Conservation (phyloP, 352 stramenopile species). For the Phytophthora agathidicida region DNA sequence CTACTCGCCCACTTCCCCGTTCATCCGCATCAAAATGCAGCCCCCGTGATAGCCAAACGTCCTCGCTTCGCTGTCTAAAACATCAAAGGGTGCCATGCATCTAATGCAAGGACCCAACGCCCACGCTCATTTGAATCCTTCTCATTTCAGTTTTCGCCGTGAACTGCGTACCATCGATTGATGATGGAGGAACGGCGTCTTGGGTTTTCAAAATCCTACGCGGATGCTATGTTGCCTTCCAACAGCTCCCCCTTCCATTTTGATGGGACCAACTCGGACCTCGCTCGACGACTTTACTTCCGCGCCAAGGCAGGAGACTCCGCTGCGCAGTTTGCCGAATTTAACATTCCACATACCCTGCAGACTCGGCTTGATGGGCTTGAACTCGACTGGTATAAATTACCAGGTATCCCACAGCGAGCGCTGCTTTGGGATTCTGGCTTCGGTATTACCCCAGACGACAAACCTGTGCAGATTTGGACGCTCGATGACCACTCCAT, state of each 20-base stretch:
- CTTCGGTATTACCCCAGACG: neutral
- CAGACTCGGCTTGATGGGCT: neutral
- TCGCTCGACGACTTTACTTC: conserved; percentile 22
- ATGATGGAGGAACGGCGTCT: neutral
- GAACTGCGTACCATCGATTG: neutral
- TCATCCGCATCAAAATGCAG: neutral
- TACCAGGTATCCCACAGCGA: conserved; percentile 10
- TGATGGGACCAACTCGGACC: conserved; percentile 24
- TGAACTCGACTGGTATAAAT: neutral
- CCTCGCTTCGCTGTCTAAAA: conserved; percentile 10
- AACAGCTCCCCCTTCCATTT: conserved; percentile 9
- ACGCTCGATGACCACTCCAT: conserved; percentile 6
- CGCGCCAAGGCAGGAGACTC: neutral
- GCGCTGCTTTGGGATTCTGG: conserved; percentile 22
- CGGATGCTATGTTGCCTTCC: neutral
- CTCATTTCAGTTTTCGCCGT: neutral
- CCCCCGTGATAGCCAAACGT: conserved; percentile 3
- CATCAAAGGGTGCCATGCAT: too few relatives aligned
- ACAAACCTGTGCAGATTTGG: conserved; percentile 13
- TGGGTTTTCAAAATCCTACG: neutral
- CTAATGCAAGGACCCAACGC: too few relatives aligned
- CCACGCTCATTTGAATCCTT: too few relatives aligned
- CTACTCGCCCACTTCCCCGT: conserved; percentile 53
- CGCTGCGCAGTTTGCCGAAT: neutral
- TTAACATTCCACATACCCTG: neutral